Evolutionary conservation across 805 yeast species (phyloP), one percentile per base, ranked within the genome.

Genomic region (Lipomyces kockii): DNA sequence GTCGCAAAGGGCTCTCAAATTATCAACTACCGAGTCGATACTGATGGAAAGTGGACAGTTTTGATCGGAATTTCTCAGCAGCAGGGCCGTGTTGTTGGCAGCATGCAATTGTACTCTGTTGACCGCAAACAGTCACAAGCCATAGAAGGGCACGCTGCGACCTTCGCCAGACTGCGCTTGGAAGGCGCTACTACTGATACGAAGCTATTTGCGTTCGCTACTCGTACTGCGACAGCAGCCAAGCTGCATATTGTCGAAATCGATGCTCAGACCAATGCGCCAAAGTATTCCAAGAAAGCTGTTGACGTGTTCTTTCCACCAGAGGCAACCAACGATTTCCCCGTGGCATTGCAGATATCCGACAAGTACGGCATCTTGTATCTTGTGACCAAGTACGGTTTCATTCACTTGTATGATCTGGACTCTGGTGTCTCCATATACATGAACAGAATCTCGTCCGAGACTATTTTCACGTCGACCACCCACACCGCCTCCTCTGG

Each of bases 241-340:
- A 89, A 87, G 78, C 84, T 95, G 78, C 97, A 93, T 80, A 87
- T 95, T 73, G 91, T 94, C 73, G 99, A 96, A 82, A 95, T 96
- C 75, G 99, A 95, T 79, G 98, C 95, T 78, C 91, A 88, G 74
- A 90, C 89, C 22, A 86, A 86, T 55, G 86, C 89, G 74, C 97
- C 98, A n/a, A 82, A 84, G 27, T 95, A 90, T 82, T 85, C 86
- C 69, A 95, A 96, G 85, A 92, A 92, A 79, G 86, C 91, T 58
- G 95, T 91, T 60, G 98, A 94, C 75, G 88, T 95, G 69, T 95
- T 90, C 81, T 92, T 94, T 86, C 99, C 99, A 46, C 93, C 97
- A 34, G 99, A 96, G 81, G 97, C 97, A 58, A 84, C 90, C 53
- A 90, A 90, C 78, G 99, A 95, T 81, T 95, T 95, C 88, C 99